phyloP scores from a whole-genome alignment of 2,329 filamentous ascomycete species.

The Botrytis galanthina region DNA sequence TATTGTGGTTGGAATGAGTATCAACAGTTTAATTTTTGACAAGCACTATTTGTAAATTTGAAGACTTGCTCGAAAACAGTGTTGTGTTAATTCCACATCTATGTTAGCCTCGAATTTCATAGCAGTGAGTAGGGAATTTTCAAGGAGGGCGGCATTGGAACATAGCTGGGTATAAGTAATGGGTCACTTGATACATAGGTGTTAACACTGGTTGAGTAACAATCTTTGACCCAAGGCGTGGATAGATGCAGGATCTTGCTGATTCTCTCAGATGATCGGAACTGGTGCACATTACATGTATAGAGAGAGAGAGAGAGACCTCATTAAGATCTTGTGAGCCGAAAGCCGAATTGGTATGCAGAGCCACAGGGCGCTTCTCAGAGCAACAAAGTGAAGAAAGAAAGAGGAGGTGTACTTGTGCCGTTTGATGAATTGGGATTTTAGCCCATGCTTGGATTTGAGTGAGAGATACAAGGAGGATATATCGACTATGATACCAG shows the following conservation, averaged over 20 bases:
- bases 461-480: not conserved
- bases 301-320: accelerated
- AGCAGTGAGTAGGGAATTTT: not conserved
- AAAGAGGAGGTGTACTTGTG: not conserved
- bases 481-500: not conserved
- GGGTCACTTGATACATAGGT: not conserved
- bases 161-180: not conserved
- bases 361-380: not conserved
- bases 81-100: not conserved
- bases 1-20: not conserved
- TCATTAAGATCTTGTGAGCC: too few relatives aligned
- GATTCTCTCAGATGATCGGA: not conserved
- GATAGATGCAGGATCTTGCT: not conserved
- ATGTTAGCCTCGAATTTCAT: not conserved
- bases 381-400: not conserved
- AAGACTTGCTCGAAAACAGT: not conserved
- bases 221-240: not conserved
- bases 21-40: not conserved
- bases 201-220: not conserved
- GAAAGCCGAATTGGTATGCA: not conserved
- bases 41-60: not conserved
- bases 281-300: not conserved
- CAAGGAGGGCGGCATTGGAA: not conserved
- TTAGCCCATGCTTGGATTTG: not conserved
- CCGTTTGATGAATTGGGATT: not conserved